Base-by-base conservation (phyloP, 495 filamentous ascomycete genomes). In the Trichoderma gamsii region DNA sequence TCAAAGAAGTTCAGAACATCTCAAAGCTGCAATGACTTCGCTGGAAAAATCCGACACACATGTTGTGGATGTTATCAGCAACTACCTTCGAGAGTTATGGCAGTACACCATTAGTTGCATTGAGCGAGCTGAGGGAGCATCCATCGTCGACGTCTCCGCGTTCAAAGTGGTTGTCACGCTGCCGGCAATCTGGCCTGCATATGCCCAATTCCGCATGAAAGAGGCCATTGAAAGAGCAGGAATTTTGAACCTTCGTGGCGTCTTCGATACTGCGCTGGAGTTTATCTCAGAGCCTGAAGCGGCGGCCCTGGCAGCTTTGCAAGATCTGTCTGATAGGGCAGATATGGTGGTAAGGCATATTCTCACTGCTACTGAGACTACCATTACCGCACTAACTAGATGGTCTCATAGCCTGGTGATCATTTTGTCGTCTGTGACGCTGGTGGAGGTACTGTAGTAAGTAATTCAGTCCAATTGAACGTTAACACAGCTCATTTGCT, bases 281-380 rank as follows among this genome's bases (percentile, higher is more conserved):
- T 71, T 77, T 15, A 32, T 73, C 1, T 69, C 74, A 1, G 75
- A 77, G 44, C 74, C 74, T 1, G 74, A 77, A 61, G 74, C 73
- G 4, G 75, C 70, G 4, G 73, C 74, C 4, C 21, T 75, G 8
- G 66, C 74, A 0, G 71, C 71, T 0, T 35, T 73, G 3, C 23
- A 38, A 1, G 69, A 72, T 8, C 69, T 72, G 68, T 63, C 68
- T 16, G 41, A 65, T 21, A 3, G 69, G 41, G 4, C 69, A 68
- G 67, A 59, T 11, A 61, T 67, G 25, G 23, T 13, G 7, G 46
- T 67, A n/a, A 16, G 46, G 2, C 35, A 59, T 13, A 29, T 61
- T 2, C 2, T 15, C 16, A 16, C 12, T 13, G 3, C 23, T 35
- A 29, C 9, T 49, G 13, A 16, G 6, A 49, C 35, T 2, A 32